These are phyloP conservation scores for Trichosphaerium sp. DNA, from an alignment of 78 protist species.

Conservation along the genomic window DNA sequence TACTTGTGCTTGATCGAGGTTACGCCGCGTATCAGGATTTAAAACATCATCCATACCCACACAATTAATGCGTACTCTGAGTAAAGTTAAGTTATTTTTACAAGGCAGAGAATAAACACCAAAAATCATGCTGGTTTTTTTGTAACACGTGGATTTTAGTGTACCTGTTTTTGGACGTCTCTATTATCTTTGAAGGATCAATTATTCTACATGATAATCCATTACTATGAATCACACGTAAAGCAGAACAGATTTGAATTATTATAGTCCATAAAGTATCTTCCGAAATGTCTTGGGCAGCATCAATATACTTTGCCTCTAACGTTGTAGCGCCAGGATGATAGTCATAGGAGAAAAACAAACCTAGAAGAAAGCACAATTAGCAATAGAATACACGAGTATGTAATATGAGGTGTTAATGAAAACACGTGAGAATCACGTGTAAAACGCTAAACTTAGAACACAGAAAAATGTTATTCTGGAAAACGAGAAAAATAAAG, in stretches of 20 bases:
- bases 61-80: slow-evolving; percentile 31
- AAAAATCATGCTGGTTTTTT: too few species aligned
- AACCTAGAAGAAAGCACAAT: not conserved
- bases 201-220: slow-evolving; percentile 32
- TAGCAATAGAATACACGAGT: not conserved
- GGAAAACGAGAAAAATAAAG: not conserved
- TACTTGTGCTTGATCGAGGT: slow-evolving; percentile 23
- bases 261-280: slow-evolving; percentile 22
- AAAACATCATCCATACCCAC: slow-evolving; percentile 49
- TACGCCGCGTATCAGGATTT: slow-evolving; percentile 27
- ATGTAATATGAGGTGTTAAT: not conserved
- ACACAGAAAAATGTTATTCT: not conserved
- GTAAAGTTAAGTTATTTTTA: not conserved
- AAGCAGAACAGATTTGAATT: slow-evolving; percentile 39
- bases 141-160: too few species aligned
- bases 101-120: too few species aligned
- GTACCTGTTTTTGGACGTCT: slow-evolving; percentile 28
- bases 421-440: not conserved
- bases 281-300: slow-evolving; percentile 1
- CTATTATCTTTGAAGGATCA: slow-evolving; percentile 33
- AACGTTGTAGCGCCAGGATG: slow-evolving; percentile 45
- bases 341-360: slow-evolving; percentile 41
- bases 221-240: slow-evolving; percentile 13
- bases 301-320: slow-evolving; percentile 19
- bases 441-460: not conserved